Evolutionary conservation across 768 basidiomycete genomes (phyloP), one percentile per base, ranked within the genome.

Genomic region (Leccinum incarnatum): DNA sequence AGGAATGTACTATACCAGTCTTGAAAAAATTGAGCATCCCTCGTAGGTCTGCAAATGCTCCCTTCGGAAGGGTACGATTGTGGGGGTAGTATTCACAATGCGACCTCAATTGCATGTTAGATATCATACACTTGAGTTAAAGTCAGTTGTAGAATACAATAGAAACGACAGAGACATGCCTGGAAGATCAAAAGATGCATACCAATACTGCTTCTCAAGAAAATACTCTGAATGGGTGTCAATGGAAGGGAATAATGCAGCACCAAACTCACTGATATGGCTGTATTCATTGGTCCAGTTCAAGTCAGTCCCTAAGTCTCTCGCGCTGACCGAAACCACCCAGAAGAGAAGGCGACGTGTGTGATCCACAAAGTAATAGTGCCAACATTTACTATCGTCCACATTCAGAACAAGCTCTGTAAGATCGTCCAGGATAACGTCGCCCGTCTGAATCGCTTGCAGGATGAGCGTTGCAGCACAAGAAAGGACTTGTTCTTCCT

Each of bases 351-450:
- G 65, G 25, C 47, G 60, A 21, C 62, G 12, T 2, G 15, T 46
- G 46, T 65, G 65, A 49, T 65, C 65, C 9, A 60, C 64, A 27
- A 65, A 65, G 47, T 65, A 56, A 54, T 65, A 67, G 21, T 23
- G 14, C 48, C 65, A 67, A 19, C 3, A 1, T 3, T 8, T 14
- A 10, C 2, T 3, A 10, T 45, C 29, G 9, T 59, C 55, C 36
- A 66, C 50, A 14, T 63, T 63, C 2, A 62, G 6, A 4, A 62
- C 63, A 3, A 64, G 37, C 29, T 65, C 60, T 14, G 56, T 59
- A 40, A 59, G 46, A 1, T 63, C 54, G 9, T 65, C 60, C 4
- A 63, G n/a, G 21, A 45, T 52, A 46, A 54, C 61, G 19, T 34
- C 32, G 0, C 6, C 1, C 6, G 25, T 51, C 7, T 32, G 4